Evolutionary conservation across 148 eudicot species (phyloP), one percentile per base, ranked within the genome.

Genomic region (Spergularia bocconei): DNA sequence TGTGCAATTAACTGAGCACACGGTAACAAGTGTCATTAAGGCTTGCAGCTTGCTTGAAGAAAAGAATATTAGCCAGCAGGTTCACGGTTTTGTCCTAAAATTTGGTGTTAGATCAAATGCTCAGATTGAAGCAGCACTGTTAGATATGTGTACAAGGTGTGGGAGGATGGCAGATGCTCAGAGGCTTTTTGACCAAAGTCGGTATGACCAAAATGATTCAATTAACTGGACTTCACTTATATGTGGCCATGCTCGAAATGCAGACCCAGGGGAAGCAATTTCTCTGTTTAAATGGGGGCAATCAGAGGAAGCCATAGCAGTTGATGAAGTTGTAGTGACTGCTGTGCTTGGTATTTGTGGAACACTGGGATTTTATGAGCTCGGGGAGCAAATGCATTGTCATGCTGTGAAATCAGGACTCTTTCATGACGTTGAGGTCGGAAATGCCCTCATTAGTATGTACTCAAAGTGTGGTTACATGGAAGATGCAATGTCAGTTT

Each of bases 81-180:
- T 95, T 50, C 93, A 88, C 79, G 89, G 89, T 25, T 95, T 95
- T 81, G 84, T 88, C 67, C 54, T 89, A 58, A 95, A 95, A 80
- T 87, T 86, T 76, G 91, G 93, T 77, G 78, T 74, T 41, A 80
- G 77, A 66, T 62, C 77, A 41, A 88, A 90, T 82, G 84, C 81
- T 54, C 63, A 36, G 79, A 78, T 89, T 51, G 89, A 87, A 83
- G 77, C 96, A 41, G 91, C 97, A 7, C 79, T 95, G 71, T 79
- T 95, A 47, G 91, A 95, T 81, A 92, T 90, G 96, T 90, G 81
- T 77, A 89, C 97, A 23, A 88, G 88, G 84, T 92, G 98, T 76
- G 88, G 84, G 75, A 87, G 91, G 71, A 89, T 92, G 84, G 71
- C 62, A 8, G 91, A 89, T 84, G 98, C 98, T 55, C 86, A 86